A percentile compares a stretch with the other conserved stretches of the same genome.
Conservation (phyloP, 1,139 yeast species). For the Hyphopichia khmerensis region DNA sequence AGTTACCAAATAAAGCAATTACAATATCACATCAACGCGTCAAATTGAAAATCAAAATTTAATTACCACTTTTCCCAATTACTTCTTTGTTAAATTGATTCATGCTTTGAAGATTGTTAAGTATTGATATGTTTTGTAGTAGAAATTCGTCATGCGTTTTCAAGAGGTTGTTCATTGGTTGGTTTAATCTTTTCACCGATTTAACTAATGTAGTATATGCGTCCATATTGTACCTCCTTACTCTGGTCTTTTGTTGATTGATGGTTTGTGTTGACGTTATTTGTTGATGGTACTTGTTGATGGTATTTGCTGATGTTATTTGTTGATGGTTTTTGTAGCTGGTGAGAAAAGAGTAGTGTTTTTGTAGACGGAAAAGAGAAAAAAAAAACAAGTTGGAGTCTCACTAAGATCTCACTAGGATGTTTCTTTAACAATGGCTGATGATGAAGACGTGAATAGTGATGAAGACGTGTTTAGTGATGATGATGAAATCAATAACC, state of each 20-base stretch:
- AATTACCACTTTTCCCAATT: no score
- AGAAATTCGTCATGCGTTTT: conserved; percentile 27
- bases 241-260: no score
- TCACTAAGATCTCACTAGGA: no score
- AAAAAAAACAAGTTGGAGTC: no score
- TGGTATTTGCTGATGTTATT: background rate
- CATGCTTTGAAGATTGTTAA: conserved; percentile 17
- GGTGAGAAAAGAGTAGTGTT: no score
- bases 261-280: background rate
- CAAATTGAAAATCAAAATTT: no score
- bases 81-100: conserved; percentile 1
- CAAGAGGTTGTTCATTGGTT: conserved; percentile 24
- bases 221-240: conserved; percentile 12
- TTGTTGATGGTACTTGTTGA: background rate
- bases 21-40: no score
- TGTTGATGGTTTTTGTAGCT: background rate
- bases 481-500: conserved; percentile 2
- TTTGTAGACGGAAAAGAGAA: no score
- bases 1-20: no score
- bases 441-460: no score
- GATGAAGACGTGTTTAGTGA: conserved; percentile 1
- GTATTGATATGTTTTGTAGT: conserved; percentile 22
- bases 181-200: conserved; percentile 18
- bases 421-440: no score
- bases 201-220: conserved; percentile 22